Base-by-base conservation (phyloP, 2,329 filamentous ascomycete genomes). In the Parafenestella ontariensis region DNA sequence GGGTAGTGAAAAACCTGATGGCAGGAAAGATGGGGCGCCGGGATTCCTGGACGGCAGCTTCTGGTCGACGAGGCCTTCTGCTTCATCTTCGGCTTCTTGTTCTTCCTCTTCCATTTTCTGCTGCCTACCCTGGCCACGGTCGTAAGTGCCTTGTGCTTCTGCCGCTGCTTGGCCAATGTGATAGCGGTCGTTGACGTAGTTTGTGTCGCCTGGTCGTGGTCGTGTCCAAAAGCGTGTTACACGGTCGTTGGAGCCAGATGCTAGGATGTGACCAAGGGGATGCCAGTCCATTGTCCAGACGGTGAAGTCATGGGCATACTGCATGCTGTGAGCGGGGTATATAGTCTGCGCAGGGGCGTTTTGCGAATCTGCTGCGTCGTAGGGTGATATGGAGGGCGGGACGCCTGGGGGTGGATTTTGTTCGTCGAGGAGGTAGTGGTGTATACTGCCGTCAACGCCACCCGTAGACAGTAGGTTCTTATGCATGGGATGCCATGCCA, bases 251-350 rank as follows among this genome's bases (percentile, higher is more conserved):
- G 93, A 96, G 11, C 95, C 95, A 1, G 94, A 96, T 0, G 93
- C 93, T 7, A 99, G 85, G 59, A 99, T 94, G 71, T 99, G 95
- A 24, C 95, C 95, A 0, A 98, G 83, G 0, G 95, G 95, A 73
- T 99, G 95, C 93, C 95, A 99, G 79, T 97, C 93, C 45, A 99
- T 84, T 17, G 93, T 96, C 95, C 95, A 99, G 61, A 99, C 95
- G 17, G 92, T 92, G 73, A 93, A 96, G 65, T 96, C 91, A 74
- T 99, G 95, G 0, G 95, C 95, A 70, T 89, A 94, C 7, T 90
- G 87, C 28, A 97, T 79, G 68, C 87, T 89, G 79, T 98, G 94
- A 3, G 92, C 92, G 1, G 95, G 95, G 72, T 91, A 91, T 57
- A 99, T 91, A n/a, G 92, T 90, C 75, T 97, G 94, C 0, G 92